phyloP scores from a whole-genome alignment of 225 moss, liverwort and hornwort genomes.

The Sphagnum contortum region DNA sequence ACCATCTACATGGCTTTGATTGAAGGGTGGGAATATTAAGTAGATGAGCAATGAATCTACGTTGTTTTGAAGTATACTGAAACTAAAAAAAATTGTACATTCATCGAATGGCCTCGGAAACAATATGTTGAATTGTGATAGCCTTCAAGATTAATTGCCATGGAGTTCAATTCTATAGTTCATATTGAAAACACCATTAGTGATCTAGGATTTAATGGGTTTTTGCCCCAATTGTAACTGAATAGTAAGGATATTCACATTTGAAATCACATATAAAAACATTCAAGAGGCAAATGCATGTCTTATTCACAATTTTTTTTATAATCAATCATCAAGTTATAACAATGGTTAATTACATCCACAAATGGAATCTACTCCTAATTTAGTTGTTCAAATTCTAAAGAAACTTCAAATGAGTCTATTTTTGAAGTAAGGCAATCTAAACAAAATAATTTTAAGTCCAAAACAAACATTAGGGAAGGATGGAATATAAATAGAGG shows the following conservation, averaged over 20 bases:
- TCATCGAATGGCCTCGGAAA: slow-evolving; percentile 5
- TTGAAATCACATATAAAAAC: slow-evolving; percentile 12
- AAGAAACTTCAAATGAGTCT: slow-evolving; percentile 27
- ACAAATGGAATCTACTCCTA: slow-evolving; percentile 15
- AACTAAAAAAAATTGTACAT: slow-evolving; percentile 11
- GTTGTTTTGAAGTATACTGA: slow-evolving; percentile 9
- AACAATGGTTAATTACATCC: slow-evolving; percentile 27
- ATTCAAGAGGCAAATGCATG: slow-evolving; percentile 7
- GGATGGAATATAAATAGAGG: neutral
- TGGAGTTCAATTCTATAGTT: slow-evolving; percentile 4
- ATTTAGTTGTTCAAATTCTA: slow-evolving; percentile 37
- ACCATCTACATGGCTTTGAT: slow-evolving; percentile 57
- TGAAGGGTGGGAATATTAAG: slow-evolving; percentile 55
- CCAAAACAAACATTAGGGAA: too few relatives aligned
- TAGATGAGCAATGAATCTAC: slow-evolving; percentile 30
- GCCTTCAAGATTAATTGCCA: neutral
- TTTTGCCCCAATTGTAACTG: slow-evolving; percentile 8
- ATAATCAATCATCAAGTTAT: slow-evolving; percentile 8
- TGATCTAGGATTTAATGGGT: slow-evolving; percentile 7
- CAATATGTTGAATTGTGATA: slow-evolving; percentile 1
- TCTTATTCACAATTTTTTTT: slow-evolving; percentile 4
- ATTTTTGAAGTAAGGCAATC: neutral
- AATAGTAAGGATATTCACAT: slow-evolving; percentile 9
- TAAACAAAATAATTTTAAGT: too few relatives aligned
- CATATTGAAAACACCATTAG: slow-evolving; percentile 8